Percentiles rank a stretch among this genome's conserved stretches.
These are phyloP conservation scores for Picea mariana DNA, from an alignment of 83 land plant species.

Conservation along the genomic window DNA sequence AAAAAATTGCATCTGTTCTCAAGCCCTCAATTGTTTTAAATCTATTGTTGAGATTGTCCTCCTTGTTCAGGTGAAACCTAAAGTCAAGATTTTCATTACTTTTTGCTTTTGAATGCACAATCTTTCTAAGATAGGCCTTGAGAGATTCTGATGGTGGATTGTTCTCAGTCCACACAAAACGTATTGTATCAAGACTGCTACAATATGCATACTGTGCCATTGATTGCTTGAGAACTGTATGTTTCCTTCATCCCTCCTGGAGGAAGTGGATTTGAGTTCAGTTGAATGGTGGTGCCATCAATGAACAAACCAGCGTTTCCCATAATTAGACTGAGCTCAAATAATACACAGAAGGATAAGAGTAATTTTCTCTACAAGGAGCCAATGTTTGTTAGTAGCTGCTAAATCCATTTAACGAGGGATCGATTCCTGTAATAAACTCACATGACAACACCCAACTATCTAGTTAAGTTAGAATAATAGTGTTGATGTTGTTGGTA, in stretches of 20 bases:
- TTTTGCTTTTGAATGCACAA: constrained; percentile 17
- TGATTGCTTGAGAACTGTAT: constrained; percentile 77
- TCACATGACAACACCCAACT: too few species aligned
- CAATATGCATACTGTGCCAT: constrained; percentile 85
- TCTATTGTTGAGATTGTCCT: constrained; percentile 92
- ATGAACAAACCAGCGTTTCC: too few species aligned
- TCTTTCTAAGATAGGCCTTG: constrained; percentile 17
- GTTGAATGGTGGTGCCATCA: too few species aligned
- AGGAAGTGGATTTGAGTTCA: too few species aligned
- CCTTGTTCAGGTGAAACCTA: constrained; percentile 75
- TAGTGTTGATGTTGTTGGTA: too few species aligned
- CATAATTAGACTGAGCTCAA: too few species aligned
- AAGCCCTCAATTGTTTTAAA: constrained; percentile 80
- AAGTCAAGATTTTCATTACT: constrained; percentile 24
- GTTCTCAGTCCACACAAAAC: constrained; percentile 93
- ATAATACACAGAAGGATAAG: too few species aligned
- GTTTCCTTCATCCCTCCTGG: constrained; percentile 59
- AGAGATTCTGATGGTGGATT: constrained; percentile 68
- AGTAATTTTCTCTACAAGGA: too few species aligned
- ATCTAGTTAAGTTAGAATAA: too few species aligned
- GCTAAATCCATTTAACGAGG: too few species aligned
- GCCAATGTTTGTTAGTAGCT: too few species aligned
- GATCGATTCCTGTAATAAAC: too few species aligned
- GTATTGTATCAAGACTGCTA: constrained; percentile 70
- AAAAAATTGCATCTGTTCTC: constrained; percentile 78